Percentiles rank a stretch among this genome's conserved stretches.
These are phyloP conservation scores for Xerocomus nothofagi DNA, from an alignment of 1,284 basidiomycete species.

Conservation along the genomic window DNA sequence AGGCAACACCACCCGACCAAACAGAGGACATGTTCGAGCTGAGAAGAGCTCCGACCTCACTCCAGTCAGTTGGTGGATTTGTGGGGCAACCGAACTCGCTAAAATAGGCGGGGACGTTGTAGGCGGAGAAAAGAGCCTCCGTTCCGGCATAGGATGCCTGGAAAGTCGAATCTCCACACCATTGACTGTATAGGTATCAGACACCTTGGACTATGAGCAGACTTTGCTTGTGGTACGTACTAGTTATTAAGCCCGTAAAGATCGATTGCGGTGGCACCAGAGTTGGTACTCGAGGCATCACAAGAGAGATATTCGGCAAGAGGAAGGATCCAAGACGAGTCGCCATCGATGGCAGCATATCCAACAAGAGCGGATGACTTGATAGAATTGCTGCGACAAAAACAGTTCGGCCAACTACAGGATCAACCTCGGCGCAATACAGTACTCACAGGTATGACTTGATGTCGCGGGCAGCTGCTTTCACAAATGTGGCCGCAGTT, in stretches of 20 bases:
- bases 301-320: constrained; percentile 84
- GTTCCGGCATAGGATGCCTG: constrained; percentile 53
- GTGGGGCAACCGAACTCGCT: constrained; percentile 86
- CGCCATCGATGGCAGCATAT: constrained; percentile 85
- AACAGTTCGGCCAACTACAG: background rate
- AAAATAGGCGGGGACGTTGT: constrained; percentile 85
- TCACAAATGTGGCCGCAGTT: constrained; percentile 76
- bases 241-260: constrained; percentile 83
- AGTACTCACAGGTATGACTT: constrained; percentile 76
- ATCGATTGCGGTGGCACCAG: constrained; percentile 71
- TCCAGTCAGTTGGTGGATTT: constrained; percentile 71
- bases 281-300: constrained; percentile 53
- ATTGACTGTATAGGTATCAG: constrained; percentile 50
- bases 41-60: constrained; percentile 76
- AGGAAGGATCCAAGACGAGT: constrained; percentile 61
- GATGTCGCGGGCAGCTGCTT: constrained; percentile 87
- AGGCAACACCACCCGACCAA: constrained; percentile 89
- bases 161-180: constrained; percentile 75
- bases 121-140: constrained; percentile 57
- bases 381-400: constrained; percentile 58
- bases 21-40: constrained; percentile 70
- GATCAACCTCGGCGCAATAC: constrained; percentile 3
- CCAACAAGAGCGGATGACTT: constrained; percentile 72
- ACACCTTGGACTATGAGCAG: constrained; percentile 8
- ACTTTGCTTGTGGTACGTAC: constrained; percentile 41